Percentiles rank a stretch among this genome's conserved stretches.
Evolutionary conservation across 225 moss, liverwort and hornwort genomes (phyloP).

Genomic region (Rhytidiadelphus loreus): DNA sequence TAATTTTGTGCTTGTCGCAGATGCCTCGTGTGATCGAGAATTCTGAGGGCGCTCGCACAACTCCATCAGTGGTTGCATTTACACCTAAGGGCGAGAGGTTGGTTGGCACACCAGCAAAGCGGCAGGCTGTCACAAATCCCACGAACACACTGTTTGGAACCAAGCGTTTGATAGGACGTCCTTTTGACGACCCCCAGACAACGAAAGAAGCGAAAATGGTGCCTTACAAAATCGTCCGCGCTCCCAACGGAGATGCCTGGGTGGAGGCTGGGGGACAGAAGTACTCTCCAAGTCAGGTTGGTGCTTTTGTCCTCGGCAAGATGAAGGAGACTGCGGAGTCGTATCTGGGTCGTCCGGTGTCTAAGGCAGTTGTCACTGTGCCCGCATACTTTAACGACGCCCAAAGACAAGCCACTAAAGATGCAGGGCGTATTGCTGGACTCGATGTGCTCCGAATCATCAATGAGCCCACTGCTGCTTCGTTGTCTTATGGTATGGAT

Average conservation of each 20-base stretch:
- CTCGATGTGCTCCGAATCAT: slow-evolving; percentile 78
- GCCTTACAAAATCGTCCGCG: slow-evolving; percentile 38
- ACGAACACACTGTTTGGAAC: slow-evolving; percentile 39
- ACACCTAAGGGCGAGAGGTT: slow-evolving; percentile 40
- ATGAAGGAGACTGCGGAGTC: slow-evolving; percentile 60
- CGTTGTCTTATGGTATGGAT: slow-evolving; percentile 91
- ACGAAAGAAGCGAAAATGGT: slow-evolving; percentile 52
- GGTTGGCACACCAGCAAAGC: slow-evolving; percentile 47
- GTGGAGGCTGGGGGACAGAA: slow-evolving; percentile 48
- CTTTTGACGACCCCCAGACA: slow-evolving; percentile 31
- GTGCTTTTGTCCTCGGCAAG: slow-evolving; percentile 42
- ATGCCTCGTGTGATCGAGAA: slow-evolving; percentile 43
- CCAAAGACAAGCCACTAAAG: slow-evolving; percentile 48
- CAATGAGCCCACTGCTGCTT: slow-evolving; percentile 80
- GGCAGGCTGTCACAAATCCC: slow-evolving; percentile 41
- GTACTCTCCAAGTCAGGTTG: slow-evolving; percentile 48
- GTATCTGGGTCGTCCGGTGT: slow-evolving; percentile 35
- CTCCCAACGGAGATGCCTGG: slow-evolving; percentile 40
- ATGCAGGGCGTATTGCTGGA: slow-evolving; percentile 65
- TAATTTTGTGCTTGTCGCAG: not conserved
- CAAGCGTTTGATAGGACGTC: slow-evolving; percentile 41
- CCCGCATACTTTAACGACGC: slow-evolving; percentile 57
- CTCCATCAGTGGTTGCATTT: slow-evolving; percentile 45
- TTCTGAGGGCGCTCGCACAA: slow-evolving; percentile 39
- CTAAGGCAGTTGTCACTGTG: slow-evolving; percentile 45